Conservation (phyloP, 1,139 yeast species). For the Sugiyamaella paludigena region DNA sequence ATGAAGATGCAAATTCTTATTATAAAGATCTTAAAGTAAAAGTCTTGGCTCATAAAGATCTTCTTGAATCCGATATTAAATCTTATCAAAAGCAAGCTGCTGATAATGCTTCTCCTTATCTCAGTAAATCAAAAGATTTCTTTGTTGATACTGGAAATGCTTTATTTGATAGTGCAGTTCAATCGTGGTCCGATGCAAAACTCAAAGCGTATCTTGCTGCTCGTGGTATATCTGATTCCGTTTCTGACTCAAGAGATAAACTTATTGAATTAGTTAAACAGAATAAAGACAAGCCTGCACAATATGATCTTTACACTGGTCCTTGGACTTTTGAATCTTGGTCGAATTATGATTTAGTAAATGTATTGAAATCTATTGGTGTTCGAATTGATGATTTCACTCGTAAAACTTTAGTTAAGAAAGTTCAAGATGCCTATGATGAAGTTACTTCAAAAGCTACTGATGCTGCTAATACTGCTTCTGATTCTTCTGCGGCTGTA, state of each 20-base stretch:
- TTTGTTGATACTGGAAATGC: slow-evolving; percentile 23
- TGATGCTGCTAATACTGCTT: too few species aligned
- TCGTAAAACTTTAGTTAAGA: slow-evolving; percentile 40
- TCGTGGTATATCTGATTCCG: slow-evolving; percentile 50
- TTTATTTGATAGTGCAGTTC: slow-evolving; percentile 27
- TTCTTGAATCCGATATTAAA: slow-evolving; percentile 25
- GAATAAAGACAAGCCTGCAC: slow-evolving; percentile 45
- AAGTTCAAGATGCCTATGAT: slow-evolving; percentile 35
- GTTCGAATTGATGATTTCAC: slow-evolving; percentile 34
- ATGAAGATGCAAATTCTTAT: slow-evolving; percentile 24
- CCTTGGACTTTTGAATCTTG: slow-evolving; percentile 48
- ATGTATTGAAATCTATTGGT: slow-evolving; percentile 43
- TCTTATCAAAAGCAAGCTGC: slow-evolving; percentile 23
- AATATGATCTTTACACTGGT: slow-evolving; percentile 33
- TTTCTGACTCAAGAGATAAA: slow-evolving; percentile 46
- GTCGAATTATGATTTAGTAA: slow-evolving; percentile 43
- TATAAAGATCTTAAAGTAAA: slow-evolving; percentile 40
- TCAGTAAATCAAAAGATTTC: slow-evolving; percentile 26
- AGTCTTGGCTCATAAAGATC: slow-evolving; percentile 41
- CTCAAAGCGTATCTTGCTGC: slow-evolving; percentile 52
- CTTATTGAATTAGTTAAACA: slow-evolving; percentile 49
- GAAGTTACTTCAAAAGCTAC: slow-evolving; percentile 29
- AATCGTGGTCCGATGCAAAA: slow-evolving; percentile 39
- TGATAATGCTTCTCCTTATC: slow-evolving; percentile 26
- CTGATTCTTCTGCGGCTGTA: slow-evolving; percentile 12